Evolutionary conservation across 257 asterid genomes (phyloP), one percentile per base, ranked within the genome.

Genomic region (Ophiorrhiza pumila): DNA sequence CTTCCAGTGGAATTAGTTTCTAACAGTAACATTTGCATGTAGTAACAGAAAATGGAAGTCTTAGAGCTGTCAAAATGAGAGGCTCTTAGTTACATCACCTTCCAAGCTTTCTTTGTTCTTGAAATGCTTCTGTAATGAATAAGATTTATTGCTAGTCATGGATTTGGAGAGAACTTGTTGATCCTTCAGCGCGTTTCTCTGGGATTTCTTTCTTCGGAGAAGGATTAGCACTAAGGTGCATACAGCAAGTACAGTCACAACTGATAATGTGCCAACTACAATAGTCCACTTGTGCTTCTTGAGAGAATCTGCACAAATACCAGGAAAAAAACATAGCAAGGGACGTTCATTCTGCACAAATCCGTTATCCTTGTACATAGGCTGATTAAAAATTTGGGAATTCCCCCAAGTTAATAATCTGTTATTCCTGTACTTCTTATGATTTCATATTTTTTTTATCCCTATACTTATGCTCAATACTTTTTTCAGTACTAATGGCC

Each of bases 201-300:
- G 68, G 34, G 69, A 53, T 71, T 70, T 81, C 53, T 61, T 87
- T 64, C 84, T 85, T 80, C 81, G 68, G 50, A 85, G 52, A 57
- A 90, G 67, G 78, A 92, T 45, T 37, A 80, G n/a, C 42, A 80
- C 80, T 78, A 90, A 66, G 23, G 82, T 77, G 85, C 89, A 85
- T 17, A 90, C 27, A 52, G 96, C 75, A 13, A 88, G 78, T 37
- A 85, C 23, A 10, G 96, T 77, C 71, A 83, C 93, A 7, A 67
- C 78, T 39, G 96, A 84, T 49, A 92, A 41, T 65, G 84, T 49
- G 72, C 84, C 78, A 22, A 90, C 59, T 32, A 80, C 34, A 65
- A 92, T 77, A 39, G 68, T 71, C 96, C 96, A 86, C 58, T 74
- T 73, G 53, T 82, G 91, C 65, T 53, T 58, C 79, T 68, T 86